Evolutionary conservation across 306 rosid species (phyloP), one percentile per base, ranked within the genome.

Genomic region (Arachis stenosperma): DNA sequence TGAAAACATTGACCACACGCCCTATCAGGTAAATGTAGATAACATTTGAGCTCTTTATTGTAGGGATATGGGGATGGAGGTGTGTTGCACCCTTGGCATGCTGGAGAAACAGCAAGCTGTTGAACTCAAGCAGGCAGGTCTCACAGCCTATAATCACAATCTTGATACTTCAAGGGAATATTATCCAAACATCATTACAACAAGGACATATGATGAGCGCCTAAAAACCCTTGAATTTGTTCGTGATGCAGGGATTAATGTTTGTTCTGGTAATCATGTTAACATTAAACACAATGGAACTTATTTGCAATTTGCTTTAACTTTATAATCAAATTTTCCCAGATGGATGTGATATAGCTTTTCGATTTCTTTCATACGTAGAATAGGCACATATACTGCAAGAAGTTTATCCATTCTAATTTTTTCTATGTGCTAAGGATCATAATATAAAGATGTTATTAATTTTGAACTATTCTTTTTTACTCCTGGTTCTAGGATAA

Each of bases 51-150:
- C 33, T 65, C 14, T 76, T 70, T 78, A 29, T 79, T 70, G 57
- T 76, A 94, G 98, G 91, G 84, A 58, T 7, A 88, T 94, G 96
- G 98, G 96, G 69, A 91, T 91, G 98, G 97, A 94, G 82, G 98
- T 94, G 12, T 94, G 98, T 86, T 94, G 98, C 86, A 94, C 98
- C 67, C 85, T 94, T 81, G 98, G 98, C 70, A 94, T 94, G 98
- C 71, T 94, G 53, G 98, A 94, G 90, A 83, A 89, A 77, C 90
- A 94, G 79, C 98, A 94, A 72, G 98, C 98, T 52, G 53, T 65
- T 41, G 92, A 91, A 75, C 98, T 94, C 67, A 94, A 91, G 77
- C 86, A 88, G 78, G 98, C 98, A 0, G 97, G 97, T 79, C 95
- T 94, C 67, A 94, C 98, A 46, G 98, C 98, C 62, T 94, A 94